Base-by-base conservation (phyloP, 2,329 filamentous ascomycete species). In the Sporothrix luriei region DNA sequence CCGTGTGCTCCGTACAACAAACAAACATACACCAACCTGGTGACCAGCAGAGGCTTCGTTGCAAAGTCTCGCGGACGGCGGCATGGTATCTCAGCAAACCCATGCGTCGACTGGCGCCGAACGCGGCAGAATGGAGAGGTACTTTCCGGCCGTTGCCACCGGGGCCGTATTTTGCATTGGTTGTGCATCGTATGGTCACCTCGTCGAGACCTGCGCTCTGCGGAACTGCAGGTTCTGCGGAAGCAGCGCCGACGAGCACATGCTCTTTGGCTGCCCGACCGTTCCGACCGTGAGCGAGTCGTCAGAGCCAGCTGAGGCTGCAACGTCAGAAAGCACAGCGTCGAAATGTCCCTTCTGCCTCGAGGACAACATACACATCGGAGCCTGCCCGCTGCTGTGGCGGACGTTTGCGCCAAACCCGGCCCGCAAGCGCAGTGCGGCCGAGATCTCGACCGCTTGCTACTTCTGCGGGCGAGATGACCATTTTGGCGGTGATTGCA, bases 401-500 rank as follows among this genome's bases (percentile, higher is more conserved):
- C 82, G 84, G 70, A 87, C 82, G 21, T 89, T 84, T 75, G 76
- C 79, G 14, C 81, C 81, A 2, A 77, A 79, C 16, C 74, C 78
- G 11, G 75, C 78, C 19, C 77, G 77, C 16, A 78, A 82, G 64
- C 80, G 79, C 70, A 86, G 82, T 71, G 85, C 89, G 51, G 78
- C 78, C 64, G 76, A 77, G 40, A 81, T 90, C 24, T 81, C 82
- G 0, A 78, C 82, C 0, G 84, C 81, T 68, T 90, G 88, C 77
- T 87, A 86, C 70, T 77, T 76, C 48, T 90, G 88, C 74, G 88
- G 87, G 33, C 76, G 76, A 16, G 75, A 78, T 38, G 81, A 81
- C 7, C 88, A 90, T 76, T 89, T 84, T 75, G 84, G 85, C 1
- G 80, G 82, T 14, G 87, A 88, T 69, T 90, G 88, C 75, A 77